phyloP scores from a whole-genome alignment of 1,284 basidiomycete genomes.

The Tylopilus orsonianus region DNA sequence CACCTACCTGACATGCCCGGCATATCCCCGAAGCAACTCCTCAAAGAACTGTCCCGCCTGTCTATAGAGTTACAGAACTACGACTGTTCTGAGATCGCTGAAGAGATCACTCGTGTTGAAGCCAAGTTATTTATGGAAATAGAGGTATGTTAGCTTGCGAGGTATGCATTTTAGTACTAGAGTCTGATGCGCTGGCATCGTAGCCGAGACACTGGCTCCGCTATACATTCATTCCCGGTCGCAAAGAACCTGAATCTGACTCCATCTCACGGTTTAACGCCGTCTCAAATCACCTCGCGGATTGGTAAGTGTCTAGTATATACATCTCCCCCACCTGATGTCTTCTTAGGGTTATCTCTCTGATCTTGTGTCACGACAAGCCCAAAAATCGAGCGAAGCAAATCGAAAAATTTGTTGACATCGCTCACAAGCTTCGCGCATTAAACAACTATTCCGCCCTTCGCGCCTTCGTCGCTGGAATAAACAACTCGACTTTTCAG shows the following conservation, averaged over 20 bases:
- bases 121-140: constrained; percentile 65
- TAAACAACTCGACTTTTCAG: constrained; percentile 69
- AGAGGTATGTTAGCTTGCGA: constrained; percentile 45
- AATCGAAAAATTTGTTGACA: constrained; percentile 76
- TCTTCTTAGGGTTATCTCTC: constrained; percentile 63
- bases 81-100: constrained; percentile 65
- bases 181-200: constrained; percentile 2
- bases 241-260: constrained; percentile 61
- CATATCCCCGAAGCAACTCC: constrained; percentile 47
- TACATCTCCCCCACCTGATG: constrained; percentile 6
- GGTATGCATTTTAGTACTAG: constrained; percentile 2
- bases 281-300: constrained; percentile 72
- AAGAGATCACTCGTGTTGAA: constrained; percentile 74
- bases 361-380: constrained; percentile 78
- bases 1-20: constrained; percentile 25
- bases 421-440: constrained; percentile 65
- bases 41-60: constrained; percentile 60
- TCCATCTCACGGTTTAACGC: constrained; percentile 68
- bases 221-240: constrained; percentile 66
- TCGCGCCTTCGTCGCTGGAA: constrained; percentile 80
- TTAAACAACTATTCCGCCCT: constrained; percentile 80
- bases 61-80: constrained; percentile 53
- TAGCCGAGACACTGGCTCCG: constrained; percentile 81
- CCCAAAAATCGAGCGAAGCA: constrained; percentile 62
- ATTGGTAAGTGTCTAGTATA: constrained; percentile 52